Conservation (phyloP, 2,329 filamentous ascomycete species). For the Aspergillus sp. region DNA sequence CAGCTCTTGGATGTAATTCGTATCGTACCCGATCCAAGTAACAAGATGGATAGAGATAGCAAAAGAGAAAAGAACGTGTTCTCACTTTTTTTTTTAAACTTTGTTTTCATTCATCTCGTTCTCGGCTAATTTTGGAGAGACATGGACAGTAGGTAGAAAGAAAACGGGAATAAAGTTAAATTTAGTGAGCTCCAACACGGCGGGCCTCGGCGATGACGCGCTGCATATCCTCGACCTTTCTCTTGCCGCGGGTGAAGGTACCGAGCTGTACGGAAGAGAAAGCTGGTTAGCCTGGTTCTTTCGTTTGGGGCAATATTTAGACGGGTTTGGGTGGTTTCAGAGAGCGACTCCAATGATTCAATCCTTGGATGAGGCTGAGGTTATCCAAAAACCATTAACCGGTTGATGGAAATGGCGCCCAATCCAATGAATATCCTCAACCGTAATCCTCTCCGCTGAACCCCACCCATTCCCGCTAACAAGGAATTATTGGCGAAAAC, state of each 20-base stretch:
- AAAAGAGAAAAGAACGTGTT: not conserved
- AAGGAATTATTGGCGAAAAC: constrained; percentile 38
- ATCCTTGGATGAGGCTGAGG: not conserved
- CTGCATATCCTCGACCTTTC: constrained; percentile 99
- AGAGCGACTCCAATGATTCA: not conserved
- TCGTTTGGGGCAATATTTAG: not conserved
- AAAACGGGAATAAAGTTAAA: constrained; percentile 15
- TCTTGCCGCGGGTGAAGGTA: constrained; percentile 98
- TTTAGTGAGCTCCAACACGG: constrained; percentile 67
- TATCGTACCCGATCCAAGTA: not conserved
- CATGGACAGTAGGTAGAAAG: constrained; percentile 16
- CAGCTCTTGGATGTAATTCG: too few species aligned
- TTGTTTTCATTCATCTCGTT: constrained; percentile 27
- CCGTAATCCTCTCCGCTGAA: not conserved
- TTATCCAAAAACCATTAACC: not conserved
- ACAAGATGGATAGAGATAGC: not conserved
- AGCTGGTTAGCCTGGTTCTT: constrained; percentile 19
- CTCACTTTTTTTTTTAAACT: constrained; percentile 17
- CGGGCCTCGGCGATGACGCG: constrained; percentile 96
- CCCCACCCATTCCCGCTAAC: not conserved
- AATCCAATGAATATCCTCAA: not conserved
- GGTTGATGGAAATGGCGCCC: not conserved
- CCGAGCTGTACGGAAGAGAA: constrained; percentile 65
- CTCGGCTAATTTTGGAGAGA: constrained; percentile 20
- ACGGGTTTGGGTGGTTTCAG: not conserved